A percentile compares a stretch with the other conserved stretches of the same genome.
These are phyloP conservation scores for Neonectria hederae DNA, from an alignment of 2,329 filamentous ascomycete species.

Conservation along the genomic window DNA sequence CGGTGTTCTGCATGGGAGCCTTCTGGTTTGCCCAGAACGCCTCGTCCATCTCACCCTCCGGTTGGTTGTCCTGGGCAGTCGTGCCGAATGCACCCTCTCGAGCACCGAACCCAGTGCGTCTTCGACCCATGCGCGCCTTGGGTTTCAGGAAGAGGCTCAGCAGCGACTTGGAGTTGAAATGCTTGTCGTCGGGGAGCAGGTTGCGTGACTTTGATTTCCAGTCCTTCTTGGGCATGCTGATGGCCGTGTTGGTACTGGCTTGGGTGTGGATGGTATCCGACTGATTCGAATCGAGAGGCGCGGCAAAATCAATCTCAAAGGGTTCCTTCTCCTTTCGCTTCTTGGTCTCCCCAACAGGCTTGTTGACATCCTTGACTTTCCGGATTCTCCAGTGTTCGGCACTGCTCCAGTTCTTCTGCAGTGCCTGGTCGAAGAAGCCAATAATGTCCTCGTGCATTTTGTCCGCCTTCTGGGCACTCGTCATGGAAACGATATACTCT, in stretches of 20 bases:
- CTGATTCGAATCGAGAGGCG: slow-evolving; percentile 75
- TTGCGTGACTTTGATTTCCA: slow-evolving; percentile 96
- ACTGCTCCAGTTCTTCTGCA: slow-evolving; percentile 97
- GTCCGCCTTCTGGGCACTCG: slow-evolving; percentile 70
- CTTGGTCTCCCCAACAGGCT: slow-evolving; percentile 67
- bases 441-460: slow-evolving; percentile 90
- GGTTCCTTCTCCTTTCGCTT: slow-evolving; percentile 94
- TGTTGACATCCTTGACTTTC: slow-evolving; percentile 83
- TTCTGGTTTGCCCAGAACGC: slow-evolving; percentile 90
- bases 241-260: slow-evolving; percentile 80
- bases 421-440: slow-evolving; percentile 95
- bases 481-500: slow-evolving; percentile 83
- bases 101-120: slow-evolving; percentile 63
- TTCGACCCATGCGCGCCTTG: slow-evolving; percentile 81
- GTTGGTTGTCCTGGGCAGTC: slow-evolving; percentile 59
- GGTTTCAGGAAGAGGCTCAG: slow-evolving; percentile 94
- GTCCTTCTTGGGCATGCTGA: slow-evolving; percentile 90
- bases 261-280: slow-evolving; percentile 84
- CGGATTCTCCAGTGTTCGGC: slow-evolving; percentile 99
- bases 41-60: slow-evolving; percentile 87
- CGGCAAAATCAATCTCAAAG: slow-evolving; percentile 91
- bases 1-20: slow-evolving; percentile 57
- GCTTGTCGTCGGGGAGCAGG: slow-evolving; percentile 94
- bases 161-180: slow-evolving; percentile 94
- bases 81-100: slow-evolving; percentile 54